Conservation (phyloP, 345 rosid genomes). For the Mallotus nudiflorus region DNA sequence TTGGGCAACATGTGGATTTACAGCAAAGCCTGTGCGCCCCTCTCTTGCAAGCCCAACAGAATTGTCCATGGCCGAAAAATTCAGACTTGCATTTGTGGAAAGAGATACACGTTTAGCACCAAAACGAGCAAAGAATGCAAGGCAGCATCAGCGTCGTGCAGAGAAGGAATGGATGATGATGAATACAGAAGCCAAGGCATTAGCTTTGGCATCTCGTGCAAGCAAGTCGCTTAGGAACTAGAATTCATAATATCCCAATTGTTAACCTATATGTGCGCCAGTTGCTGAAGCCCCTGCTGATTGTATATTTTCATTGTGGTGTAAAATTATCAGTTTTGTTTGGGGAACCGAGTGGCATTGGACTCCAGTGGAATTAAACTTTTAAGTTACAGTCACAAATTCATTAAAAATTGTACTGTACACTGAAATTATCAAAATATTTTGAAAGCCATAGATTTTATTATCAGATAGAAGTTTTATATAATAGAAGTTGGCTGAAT, state of each 20-base stretch:
- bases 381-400: background rate
- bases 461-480: too few relatives aligned
- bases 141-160: slow-evolving; percentile 81
- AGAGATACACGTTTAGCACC: slow-evolving; percentile 83
- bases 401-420: too few relatives aligned
- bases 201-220: slow-evolving; percentile 59
- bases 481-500: too few relatives aligned
- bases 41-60: slow-evolving; percentile 38
- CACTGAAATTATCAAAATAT: too few relatives aligned
- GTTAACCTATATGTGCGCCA: background rate
- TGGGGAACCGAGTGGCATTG: background rate
- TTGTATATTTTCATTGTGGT: background rate
- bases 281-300: background rate
- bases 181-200: slow-evolving; percentile 58
- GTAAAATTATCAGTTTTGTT: background rate
- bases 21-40: slow-evolving; percentile 32
- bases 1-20: slow-evolving; percentile 43
- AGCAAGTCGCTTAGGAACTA: slow-evolving; percentile 50
- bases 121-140: slow-evolving; percentile 86
- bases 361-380: background rate
- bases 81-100: slow-evolving; percentile 76
- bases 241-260: background rate
- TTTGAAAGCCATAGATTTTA: too few relatives aligned
- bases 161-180: slow-evolving; percentile 72
- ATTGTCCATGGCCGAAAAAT: slow-evolving; percentile 76